phyloP scores from a whole-genome alignment of 805 yeast species.

The Wickerhamiella sorbophila region DNA sequence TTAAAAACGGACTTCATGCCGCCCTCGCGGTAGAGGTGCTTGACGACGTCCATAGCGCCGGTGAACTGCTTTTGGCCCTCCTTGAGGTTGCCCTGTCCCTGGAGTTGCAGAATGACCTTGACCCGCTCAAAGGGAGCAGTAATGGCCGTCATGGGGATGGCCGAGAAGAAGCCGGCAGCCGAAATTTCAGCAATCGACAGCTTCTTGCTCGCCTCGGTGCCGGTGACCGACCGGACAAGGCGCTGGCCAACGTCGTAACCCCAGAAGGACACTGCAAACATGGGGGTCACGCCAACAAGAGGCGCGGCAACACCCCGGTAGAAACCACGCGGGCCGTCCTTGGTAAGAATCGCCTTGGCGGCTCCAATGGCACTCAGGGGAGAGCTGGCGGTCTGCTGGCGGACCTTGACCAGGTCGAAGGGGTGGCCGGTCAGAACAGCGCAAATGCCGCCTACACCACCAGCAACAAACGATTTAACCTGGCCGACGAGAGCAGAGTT shows the following conservation, averaged over 20 bases:
- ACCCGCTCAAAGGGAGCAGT: constrained; percentile 98
- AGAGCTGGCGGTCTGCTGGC: constrained; percentile 70
- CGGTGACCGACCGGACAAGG: constrained; percentile 37
- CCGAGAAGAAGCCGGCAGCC: constrained; percentile 87
- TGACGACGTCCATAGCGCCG: constrained; percentile 46
- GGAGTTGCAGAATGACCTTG: constrained; percentile 83
- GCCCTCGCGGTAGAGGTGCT: constrained; percentile 58
- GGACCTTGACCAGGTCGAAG: constrained; percentile 81
- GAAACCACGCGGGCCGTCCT: constrained; percentile 65
- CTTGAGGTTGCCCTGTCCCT: constrained; percentile 33
- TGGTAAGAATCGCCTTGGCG: constrained; percentile 51
- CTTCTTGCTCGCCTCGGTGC: constrained; percentile 24
- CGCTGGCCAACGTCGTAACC: constrained; percentile 90
- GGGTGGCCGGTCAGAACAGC: constrained; percentile 96
- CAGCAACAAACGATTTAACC: constrained; percentile 74
- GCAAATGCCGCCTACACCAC: constrained; percentile 94
- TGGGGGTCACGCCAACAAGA: constrained; percentile 90
- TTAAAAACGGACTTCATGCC: constrained; percentile 75
- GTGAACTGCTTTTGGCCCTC: constrained; percentile 26
- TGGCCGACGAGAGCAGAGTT: constrained; percentile 42
- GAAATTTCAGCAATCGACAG: constrained; percentile 60
- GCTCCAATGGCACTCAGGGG: constrained; percentile 51
- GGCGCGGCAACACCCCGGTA: constrained; percentile 94
- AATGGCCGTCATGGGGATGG: constrained; percentile 85
- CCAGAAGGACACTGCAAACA: constrained; percentile 98